These are phyloP conservation scores for Tuber magnatum DNA, from an alignment of 495 filamentous ascomycete species.

Conservation along the genomic window DNA sequence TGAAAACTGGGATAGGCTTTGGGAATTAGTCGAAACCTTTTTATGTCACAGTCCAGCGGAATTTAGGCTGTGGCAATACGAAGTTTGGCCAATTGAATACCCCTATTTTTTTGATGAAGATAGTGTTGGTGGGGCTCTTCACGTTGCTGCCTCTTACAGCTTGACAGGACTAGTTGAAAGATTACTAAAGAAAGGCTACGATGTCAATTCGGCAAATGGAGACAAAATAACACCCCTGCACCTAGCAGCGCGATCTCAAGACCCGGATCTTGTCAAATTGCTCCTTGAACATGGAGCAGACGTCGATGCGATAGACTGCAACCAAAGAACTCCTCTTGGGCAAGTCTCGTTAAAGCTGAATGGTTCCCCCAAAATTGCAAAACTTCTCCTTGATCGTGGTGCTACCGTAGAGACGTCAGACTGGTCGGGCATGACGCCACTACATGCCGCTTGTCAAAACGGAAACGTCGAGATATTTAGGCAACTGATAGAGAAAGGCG, in stretches of 20 bases:
- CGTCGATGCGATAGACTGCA: not conserved
- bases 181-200: conserved; percentile 7
- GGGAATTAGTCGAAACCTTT: conserved; percentile 14
- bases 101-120: conserved; percentile 3
- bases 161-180: conserved; percentile 10
- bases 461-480: conserved; percentile 11
- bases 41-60: conserved; percentile 2
- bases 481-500: conserved; percentile 18
- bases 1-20: conserved; percentile 8
- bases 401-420: not conserved
- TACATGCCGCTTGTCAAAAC: conserved; percentile 17
- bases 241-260: conserved; percentile 11
- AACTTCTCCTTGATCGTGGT: conserved; percentile 8
- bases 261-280: conserved; percentile 10
- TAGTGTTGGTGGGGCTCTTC: conserved; percentile 8
- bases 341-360: conserved; percentile 11
- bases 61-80: conserved; percentile 16
- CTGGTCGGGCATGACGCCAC: conserved; percentile 6
- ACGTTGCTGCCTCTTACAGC: conserved; percentile 16
- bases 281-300: conserved; percentile 10
- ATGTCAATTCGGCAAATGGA: conserved; percentile 4
- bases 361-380: conserved; percentile 14
- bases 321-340: conserved; percentile 4
- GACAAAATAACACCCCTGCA: conserved; percentile 13
- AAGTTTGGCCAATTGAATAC: conserved; percentile 4